Evolutionary conservation across 2,329 filamentous ascomycete species (phyloP), one percentile per base, ranked within the genome.

Genomic region (Trichoderma guizhouense): DNA sequence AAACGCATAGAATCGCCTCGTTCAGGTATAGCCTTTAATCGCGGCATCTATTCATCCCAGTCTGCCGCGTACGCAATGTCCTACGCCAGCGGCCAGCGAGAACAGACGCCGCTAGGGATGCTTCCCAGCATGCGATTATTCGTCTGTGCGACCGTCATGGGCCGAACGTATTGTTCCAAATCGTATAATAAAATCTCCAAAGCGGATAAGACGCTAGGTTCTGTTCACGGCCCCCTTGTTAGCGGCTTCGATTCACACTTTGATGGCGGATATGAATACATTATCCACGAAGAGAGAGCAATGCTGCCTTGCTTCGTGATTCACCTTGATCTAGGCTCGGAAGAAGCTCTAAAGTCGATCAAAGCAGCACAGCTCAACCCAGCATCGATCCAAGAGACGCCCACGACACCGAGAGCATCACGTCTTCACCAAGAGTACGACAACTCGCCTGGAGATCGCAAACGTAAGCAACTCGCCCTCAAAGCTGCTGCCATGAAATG

Each of bases 61-160:
- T 75, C 77, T n/a, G 73, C 82, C 2, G 75, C 76, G 5, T 85
- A 83, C 71, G 78, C 83, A 7, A 76, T 85, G 1, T 72, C 67
- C 3, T 86, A 83, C 73, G 77, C 79, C 15, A 76, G 75, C 12
- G 72, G 72, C n/a, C 72, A 73, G n/a, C 76, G 74, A 36, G 76
- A 78, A 62, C 73, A 73, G 36, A 83, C 79, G 1, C 74, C 76
- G 18, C 61, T 77, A 0, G 75, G 77, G 15, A 74, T 81, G 28
- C 78, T 82, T 34, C 80, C 80, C 36, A 81, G 82, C 3, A 73
- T 84, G 61, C 82, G 84, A 61, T 75, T 86, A 4, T 75, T 86
- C 24, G 82, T 85, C 8, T 86, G 84, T 75, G 84, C 84, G 1
- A 83, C 80, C 4, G 71, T 86, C 55, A 86, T 86, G 83, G 84